Percentiles rank a stretch among this genome's conserved stretches.
phyloP scores from a whole-genome alignment of 1,139 yeast genomes.

The Geotrichum citri-aurantii region DNA sequence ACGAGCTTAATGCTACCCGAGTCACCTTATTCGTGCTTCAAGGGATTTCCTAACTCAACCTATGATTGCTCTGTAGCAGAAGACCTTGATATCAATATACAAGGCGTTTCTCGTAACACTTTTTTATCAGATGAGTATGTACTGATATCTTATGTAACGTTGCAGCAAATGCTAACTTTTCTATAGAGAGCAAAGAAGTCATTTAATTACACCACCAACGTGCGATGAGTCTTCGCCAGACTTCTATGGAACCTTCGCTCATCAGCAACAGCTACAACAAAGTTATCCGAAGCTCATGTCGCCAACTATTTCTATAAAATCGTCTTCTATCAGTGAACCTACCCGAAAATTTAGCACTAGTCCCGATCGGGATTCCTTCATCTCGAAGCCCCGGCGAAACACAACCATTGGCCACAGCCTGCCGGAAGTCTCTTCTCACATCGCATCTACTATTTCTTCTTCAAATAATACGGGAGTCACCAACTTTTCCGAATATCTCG shows the following conservation, averaged over 20 bases:
- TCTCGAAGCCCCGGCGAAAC: conserved; percentile 2
- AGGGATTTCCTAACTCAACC: background rate
- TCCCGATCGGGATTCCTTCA: background rate
- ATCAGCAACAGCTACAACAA: background rate
- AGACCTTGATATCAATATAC: background rate
- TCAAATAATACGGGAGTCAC: background rate
- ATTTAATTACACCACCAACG: background rate
- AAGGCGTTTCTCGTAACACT: background rate
- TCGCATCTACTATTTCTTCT: background rate
- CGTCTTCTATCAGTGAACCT: background rate
- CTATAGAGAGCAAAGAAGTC: background rate
- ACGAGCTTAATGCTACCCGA: background rate
- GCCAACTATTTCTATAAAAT: background rate
- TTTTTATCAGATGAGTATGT: background rate
- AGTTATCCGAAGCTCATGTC: background rate
- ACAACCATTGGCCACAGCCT: conserved; percentile 6
- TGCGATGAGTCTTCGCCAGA: background rate
- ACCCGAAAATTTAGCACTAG: background rate
- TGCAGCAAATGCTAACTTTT: background rate
- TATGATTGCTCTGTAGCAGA: background rate
- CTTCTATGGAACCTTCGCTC: background rate
- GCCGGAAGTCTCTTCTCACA: background rate
- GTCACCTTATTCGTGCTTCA: background rate
- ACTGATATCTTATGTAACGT: background rate
- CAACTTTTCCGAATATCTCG: conserved; percentile 3